These are phyloP conservation scores for Beauveria medogensis DNA, from an alignment of 2,329 filamentous ascomycete genomes.

Conservation along the genomic window DNA sequence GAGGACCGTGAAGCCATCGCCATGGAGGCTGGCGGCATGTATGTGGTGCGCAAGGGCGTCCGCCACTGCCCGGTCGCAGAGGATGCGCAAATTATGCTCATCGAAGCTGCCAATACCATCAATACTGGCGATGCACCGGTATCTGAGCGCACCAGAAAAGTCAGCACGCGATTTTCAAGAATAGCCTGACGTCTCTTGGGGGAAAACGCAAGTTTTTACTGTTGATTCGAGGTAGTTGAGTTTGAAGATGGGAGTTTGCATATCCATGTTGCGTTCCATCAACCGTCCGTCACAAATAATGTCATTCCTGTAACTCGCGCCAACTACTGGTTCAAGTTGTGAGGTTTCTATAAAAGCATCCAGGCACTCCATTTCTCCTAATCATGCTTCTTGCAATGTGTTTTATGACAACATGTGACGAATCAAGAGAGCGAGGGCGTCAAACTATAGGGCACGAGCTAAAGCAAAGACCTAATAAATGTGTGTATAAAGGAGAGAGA, in stretches of 20 bases:
- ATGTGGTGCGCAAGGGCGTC: constrained; percentile 28
- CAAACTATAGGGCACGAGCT: too few relatives aligned
- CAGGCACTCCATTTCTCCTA: constrained; percentile 22
- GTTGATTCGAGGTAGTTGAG: neutral
- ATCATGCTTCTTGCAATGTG: constrained; percentile 24
- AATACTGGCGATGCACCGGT: constrained; percentile 22
- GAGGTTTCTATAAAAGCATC: constrained; percentile 24
- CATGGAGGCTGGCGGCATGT: constrained; percentile 26
- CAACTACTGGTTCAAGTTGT: constrained; percentile 22
- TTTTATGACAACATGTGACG: neutral
- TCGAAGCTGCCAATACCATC: constrained; percentile 26
- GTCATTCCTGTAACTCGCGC: constrained; percentile 27
- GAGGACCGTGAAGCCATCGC: constrained; percentile 21
- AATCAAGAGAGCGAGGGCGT: too few relatives aligned
- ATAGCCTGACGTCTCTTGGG: neutral
- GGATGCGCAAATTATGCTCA: constrained; percentile 28
- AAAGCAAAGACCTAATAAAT: too few relatives aligned
- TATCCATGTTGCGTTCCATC: constrained; percentile 23
- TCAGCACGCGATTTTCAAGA: neutral
- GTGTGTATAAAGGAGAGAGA: too few relatives aligned
- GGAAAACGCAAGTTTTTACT: neutral
- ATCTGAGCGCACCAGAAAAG: constrained; percentile 18
- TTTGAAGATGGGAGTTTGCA: neutral
- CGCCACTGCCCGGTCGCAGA: constrained; percentile 29
- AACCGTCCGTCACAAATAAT: constrained; percentile 26